These are phyloP conservation scores for Linum usitatissimum DNA, from an alignment of 345 rosid species.

Conservation along the genomic window DNA sequence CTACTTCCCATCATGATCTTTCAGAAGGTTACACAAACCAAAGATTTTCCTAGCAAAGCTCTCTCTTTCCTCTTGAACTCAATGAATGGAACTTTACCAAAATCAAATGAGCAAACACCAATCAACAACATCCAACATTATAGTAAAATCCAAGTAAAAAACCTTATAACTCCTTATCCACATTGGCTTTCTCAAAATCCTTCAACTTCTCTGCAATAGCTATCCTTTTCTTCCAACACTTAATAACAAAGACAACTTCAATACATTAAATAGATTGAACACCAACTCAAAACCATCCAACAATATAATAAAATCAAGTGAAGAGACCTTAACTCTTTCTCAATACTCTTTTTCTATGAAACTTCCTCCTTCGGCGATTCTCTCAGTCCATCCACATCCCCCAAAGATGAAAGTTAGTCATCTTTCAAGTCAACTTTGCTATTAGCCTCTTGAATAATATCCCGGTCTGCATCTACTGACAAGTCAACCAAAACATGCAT, in stretches of 20 bases:
- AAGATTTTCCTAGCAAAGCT: constrained; percentile 30
- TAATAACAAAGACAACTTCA: neutral
- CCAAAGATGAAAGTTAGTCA: neutral
- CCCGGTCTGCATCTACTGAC: constrained; percentile 79
- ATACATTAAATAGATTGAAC: constrained; percentile 2
- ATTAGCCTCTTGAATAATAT: constrained; percentile 22
- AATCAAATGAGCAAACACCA: neutral
- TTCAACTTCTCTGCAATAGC: constrained; percentile 30
- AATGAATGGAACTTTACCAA: constrained; percentile 8
- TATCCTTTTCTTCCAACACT: constrained; percentile 1
- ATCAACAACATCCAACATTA: neutral
- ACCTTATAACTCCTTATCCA: too few relatives aligned
- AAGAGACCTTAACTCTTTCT: neutral
- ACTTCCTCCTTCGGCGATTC: constrained; percentile 1
- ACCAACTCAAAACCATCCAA: neutral
- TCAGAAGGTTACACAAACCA: constrained; percentile 33
- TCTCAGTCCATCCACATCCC: neutral
- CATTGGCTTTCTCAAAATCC: too few relatives aligned
- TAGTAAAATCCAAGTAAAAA: too few relatives aligned
- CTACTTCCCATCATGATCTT: constrained; percentile 11
- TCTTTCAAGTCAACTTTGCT: constrained; percentile 4
- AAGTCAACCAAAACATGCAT: neutral
- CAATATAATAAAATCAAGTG: neutral
- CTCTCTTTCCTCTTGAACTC: constrained; percentile 46
- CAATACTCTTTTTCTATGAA: too few relatives aligned